Evolutionary conservation across 352 stramenopile species (phyloP).

Genomic region (Phytopythium mirpurense): DNA sequence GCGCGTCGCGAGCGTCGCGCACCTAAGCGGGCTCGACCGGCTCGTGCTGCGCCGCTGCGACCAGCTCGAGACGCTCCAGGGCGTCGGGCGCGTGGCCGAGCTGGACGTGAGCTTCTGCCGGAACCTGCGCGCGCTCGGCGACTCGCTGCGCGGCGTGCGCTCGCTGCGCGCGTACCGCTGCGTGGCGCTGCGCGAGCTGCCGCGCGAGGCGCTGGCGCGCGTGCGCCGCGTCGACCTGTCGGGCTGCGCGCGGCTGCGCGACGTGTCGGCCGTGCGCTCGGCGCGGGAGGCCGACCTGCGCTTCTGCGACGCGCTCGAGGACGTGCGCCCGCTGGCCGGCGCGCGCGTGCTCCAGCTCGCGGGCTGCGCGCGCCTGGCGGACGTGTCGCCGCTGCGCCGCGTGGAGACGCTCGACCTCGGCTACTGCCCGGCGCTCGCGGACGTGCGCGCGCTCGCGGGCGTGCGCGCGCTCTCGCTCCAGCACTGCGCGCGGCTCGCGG

Average conservation of each 20-base stretch:
- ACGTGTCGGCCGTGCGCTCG: slow-evolving; percentile 32
- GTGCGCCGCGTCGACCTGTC: slow-evolving; percentile 55
- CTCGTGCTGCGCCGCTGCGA: slow-evolving; percentile 58
- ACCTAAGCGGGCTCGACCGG: slow-evolving; percentile 29
- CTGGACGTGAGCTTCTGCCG: slow-evolving; percentile 73
- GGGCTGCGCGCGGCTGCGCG: slow-evolving; percentile 39
- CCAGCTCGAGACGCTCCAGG: slow-evolving; percentile 32
- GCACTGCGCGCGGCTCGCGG: slow-evolving; percentile 38
- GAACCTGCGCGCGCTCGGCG: slow-evolving; percentile 28
- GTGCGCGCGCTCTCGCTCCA: slow-evolving; percentile 62
- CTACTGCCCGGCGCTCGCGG: slow-evolving; percentile 48
- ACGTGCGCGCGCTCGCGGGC: slow-evolving; percentile 35
- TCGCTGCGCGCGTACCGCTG: slow-evolving; percentile 52
- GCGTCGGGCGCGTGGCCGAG: slow-evolving; percentile 33
- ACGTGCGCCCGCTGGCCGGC: slow-evolving; percentile 25
- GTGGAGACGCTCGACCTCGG: slow-evolving; percentile 56
- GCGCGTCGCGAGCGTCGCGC: slow-evolving; percentile 28
- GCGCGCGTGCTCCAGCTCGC: slow-evolving; percentile 54
- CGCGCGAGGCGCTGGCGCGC: slow-evolving; percentile 18
- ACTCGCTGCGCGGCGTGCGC: slow-evolving; percentile 22
- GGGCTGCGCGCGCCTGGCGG: slow-evolving; percentile 35
- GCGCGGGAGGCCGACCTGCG: slow-evolving; percentile 48
- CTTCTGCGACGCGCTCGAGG: slow-evolving; percentile 61
- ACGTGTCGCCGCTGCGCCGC: slow-evolving; percentile 42
- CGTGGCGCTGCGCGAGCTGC: slow-evolving; percentile 11